phyloP scores from a whole-genome alignment of 306 rosid species.

The Oemleria cerasiformis region DNA sequence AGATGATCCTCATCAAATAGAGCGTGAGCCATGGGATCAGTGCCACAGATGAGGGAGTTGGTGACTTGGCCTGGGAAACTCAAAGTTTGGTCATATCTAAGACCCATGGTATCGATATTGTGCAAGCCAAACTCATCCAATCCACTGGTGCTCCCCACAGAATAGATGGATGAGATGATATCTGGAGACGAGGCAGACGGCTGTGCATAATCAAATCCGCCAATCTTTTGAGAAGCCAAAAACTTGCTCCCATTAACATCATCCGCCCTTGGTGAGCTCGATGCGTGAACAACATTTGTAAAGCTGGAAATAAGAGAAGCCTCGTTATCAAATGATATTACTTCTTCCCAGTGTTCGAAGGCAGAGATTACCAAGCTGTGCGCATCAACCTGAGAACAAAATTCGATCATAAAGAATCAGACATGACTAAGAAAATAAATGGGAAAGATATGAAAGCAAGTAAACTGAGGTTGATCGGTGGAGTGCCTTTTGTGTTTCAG shows the following conservation, averaged over 20 bases:
- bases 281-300: constrained; percentile 37
- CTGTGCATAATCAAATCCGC: constrained; percentile 57
- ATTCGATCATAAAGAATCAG: constrained; percentile 27
- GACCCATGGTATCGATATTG: constrained; percentile 50
- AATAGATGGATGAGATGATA: constrained; percentile 68
- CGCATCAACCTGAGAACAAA: constrained; percentile 60
- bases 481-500: constrained; percentile 79
- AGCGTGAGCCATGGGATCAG: constrained; percentile 56
- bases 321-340: constrained; percentile 57
- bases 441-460: constrained; percentile 9
- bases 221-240: constrained; percentile 51
- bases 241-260: constrained; percentile 61
- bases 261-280: constrained; percentile 57
- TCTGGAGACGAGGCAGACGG: constrained; percentile 69
- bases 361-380: constrained; percentile 62
- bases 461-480: constrained; percentile 23
- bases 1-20: constrained; percentile 62
- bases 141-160: constrained; percentile 52
- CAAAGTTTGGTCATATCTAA: constrained; percentile 54
- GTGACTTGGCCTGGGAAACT: constrained; percentile 58
- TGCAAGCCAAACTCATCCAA: constrained; percentile 74
- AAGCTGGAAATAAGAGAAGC: constrained; percentile 49
- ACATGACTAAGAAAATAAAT: constrained; percentile 11
- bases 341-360: constrained; percentile 50
- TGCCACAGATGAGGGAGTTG: constrained; percentile 59